A percentile compares a stretch with the other conserved stretches of the same genome.
These are phyloP conservation scores for Annulohypoxylon nitens DNA, from an alignment of 495 filamentous ascomycete genomes.

Conservation along the genomic window DNA sequence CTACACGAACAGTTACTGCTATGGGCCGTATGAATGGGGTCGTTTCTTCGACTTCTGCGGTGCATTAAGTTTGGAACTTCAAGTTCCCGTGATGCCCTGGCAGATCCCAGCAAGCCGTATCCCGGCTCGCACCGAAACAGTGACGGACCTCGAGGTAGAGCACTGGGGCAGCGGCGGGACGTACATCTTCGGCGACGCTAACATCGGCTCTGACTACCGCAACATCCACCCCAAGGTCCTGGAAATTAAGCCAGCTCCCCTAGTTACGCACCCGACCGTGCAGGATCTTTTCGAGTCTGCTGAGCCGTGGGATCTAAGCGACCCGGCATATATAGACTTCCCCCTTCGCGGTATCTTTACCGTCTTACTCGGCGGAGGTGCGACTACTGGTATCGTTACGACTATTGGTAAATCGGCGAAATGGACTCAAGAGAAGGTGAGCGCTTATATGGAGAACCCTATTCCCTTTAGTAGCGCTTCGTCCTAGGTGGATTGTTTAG, in stretches of 20 bases:
- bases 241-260: neutral
- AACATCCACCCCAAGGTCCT: conserved; percentile 16
- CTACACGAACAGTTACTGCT: conserved; percentile 44
- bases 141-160: neutral
- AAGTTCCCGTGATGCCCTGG: conserved; percentile 20
- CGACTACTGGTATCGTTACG: conserved; percentile 18
- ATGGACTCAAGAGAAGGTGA: conserved; percentile 14
- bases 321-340: conserved; percentile 4
- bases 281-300: conserved; percentile 6
- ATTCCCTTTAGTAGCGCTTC: neutral
- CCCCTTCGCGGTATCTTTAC: conserved; percentile 19
- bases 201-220: conserved; percentile 1
- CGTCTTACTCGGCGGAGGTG: conserved; percentile 13
- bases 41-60: conserved; percentile 32
- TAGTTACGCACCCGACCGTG: neutral
- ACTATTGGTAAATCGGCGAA: conserved; percentile 10
- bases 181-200: conserved; percentile 17
- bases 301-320: conserved; percentile 8
- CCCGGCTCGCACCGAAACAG: conserved; percentile 2
- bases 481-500: neutral
- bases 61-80: conserved; percentile 11
- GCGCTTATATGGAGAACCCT: conserved; percentile 24
- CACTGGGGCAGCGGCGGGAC: conserved; percentile 22
- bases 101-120: conserved; percentile 26
- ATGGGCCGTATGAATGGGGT: conserved; percentile 25